These are phyloP conservation scores for Amanita muscaria DNA, from an alignment of 768 basidiomycete species.

Conservation along the genomic window DNA sequence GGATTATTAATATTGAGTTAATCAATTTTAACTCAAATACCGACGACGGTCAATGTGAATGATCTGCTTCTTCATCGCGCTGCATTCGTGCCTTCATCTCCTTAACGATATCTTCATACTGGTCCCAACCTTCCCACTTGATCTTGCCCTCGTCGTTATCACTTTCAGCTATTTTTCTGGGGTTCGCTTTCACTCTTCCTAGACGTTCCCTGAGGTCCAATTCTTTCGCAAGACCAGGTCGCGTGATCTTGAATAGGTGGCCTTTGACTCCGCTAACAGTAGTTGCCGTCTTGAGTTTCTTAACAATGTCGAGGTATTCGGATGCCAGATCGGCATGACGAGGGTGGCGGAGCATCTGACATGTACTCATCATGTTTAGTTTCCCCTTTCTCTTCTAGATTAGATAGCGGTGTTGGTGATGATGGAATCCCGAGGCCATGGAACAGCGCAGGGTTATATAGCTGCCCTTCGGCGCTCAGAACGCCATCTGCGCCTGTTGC, in stretches of 20 bases:
- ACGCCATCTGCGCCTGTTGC: slow-evolving; percentile 87
- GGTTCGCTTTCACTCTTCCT: slow-evolving; percentile 36
- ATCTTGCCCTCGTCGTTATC: slow-evolving; percentile 9
- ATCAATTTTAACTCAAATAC: too few species aligned
- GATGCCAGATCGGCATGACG: slow-evolving; percentile 61
- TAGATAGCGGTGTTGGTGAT: too few species aligned
- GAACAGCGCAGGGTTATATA: slow-evolving; percentile 89
- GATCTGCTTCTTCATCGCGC: too few species aligned
- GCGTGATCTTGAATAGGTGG: slow-evolving; percentile 89
- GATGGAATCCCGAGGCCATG: too few species aligned
- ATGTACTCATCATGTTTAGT: slow-evolving; percentile 13
- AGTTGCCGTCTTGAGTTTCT: slow-evolving; percentile 60
- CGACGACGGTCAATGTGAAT: too few species aligned
- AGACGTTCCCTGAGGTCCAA: slow-evolving; percentile 67
- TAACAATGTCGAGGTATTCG: slow-evolving; percentile 82
- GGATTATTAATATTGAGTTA: too few species aligned
- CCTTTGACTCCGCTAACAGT: slow-evolving; percentile 73
- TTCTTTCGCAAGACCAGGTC: slow-evolving; percentile 60
- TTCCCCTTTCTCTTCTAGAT: too few species aligned
- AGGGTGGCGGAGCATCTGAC: slow-evolving; percentile 38
- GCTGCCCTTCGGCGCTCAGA: slow-evolving; percentile 91
- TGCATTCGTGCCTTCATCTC: slow-evolving; percentile 55
- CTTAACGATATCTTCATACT: slow-evolving; percentile 44
- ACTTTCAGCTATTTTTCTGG: slow-evolving; percentile 7
- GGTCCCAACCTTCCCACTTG: slow-evolving; percentile 22